Evolutionary conservation across 192 early-diverging fungal species (phyloP).

Genomic region (Coemansia sp.): DNA sequence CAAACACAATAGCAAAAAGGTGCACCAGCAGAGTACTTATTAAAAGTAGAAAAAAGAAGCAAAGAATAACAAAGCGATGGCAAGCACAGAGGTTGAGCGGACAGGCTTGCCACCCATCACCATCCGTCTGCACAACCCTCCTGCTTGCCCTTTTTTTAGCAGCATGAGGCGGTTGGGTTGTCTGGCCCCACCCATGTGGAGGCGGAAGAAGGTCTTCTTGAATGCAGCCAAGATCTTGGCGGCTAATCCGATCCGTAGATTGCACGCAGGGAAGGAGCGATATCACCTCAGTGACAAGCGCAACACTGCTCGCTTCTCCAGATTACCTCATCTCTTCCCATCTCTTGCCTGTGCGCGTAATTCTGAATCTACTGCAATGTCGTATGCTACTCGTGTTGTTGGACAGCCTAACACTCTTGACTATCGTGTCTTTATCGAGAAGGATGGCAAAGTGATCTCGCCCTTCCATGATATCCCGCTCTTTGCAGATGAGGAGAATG

Average conservation of each 20-base stretch:
- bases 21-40: background rate
- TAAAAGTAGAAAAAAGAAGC: background rate
- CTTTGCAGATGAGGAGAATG: slow-evolving; percentile 87
- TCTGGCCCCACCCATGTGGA: background rate
- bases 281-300: background rate
- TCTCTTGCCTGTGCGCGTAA: background rate
- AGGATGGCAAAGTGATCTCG: slow-evolving; percentile 81
- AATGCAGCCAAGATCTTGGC: background rate
- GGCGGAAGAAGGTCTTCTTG: too few relatives aligned
- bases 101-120: too few relatives aligned
- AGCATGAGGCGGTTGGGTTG: background rate
- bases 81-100: background rate
- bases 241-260: background rate
- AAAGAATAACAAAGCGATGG: background rate
- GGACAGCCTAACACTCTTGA: slow-evolving; percentile 85
- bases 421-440: slow-evolving; percentile 84
- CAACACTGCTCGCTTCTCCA: background rate
- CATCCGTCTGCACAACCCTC: too few relatives aligned
- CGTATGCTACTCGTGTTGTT: slow-evolving; percentile 77
- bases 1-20: background rate
- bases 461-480: slow-evolving; percentile 99
- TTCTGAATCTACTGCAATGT: slow-evolving; percentile 11
- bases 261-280: background rate
- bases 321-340: background rate
- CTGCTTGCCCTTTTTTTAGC: background rate